phyloP scores from a whole-genome alignment of 2,329 filamentous ascomycete species.

The Lachnellula subtilissima region DNA sequence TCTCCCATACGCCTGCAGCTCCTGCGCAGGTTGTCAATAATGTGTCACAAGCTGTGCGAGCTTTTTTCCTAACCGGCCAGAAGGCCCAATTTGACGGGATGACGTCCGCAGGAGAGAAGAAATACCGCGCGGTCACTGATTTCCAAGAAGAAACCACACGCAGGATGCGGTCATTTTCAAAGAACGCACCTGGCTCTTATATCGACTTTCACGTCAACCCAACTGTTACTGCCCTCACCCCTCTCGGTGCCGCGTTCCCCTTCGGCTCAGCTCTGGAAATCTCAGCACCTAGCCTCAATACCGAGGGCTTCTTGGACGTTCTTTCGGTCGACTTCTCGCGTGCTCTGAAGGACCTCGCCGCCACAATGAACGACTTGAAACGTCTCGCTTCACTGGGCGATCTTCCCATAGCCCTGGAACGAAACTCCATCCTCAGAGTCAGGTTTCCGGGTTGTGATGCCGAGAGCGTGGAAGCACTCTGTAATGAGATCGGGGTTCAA shows the following conservation, averaged over 20 bases:
- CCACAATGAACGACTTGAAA: slow-evolving; percentile 75
- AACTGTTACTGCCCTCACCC: slow-evolving; percentile 81
- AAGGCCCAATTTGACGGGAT: slow-evolving; percentile 82
- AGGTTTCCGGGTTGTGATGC: slow-evolving; percentile 89
- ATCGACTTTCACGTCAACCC: slow-evolving; percentile 87
- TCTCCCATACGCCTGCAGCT: slow-evolving; percentile 79
- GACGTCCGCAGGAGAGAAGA: slow-evolving; percentile 67
- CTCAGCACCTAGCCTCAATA: slow-evolving; percentile 63
- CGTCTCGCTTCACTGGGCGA: slow-evolving; percentile 74
- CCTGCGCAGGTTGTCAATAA: slow-evolving; percentile 91
- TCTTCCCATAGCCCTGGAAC: slow-evolving; percentile 70
- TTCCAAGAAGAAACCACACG: slow-evolving; percentile 68
- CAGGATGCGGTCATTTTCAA: slow-evolving; percentile 57
- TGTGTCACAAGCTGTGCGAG: slow-evolving; percentile 87
- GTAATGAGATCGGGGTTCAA: slow-evolving; percentile 79
- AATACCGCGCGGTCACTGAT: slow-evolving; percentile 71
- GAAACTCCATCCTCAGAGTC: slow-evolving; percentile 60
- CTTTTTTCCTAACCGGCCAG: slow-evolving; percentile 87
- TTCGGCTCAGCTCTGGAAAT: slow-evolving; percentile 34
- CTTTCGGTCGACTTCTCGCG: slow-evolving; percentile 85
- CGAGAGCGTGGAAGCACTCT: slow-evolving; percentile 74
- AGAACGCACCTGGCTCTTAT: slow-evolving; percentile 65
- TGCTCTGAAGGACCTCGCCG: slow-evolving; percentile 76
- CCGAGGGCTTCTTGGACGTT: slow-evolving; percentile 76
- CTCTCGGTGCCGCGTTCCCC: slow-evolving; percentile 55